Conservation (phyloP, 306 rosid species). For the Nissolia schottii region DNA sequence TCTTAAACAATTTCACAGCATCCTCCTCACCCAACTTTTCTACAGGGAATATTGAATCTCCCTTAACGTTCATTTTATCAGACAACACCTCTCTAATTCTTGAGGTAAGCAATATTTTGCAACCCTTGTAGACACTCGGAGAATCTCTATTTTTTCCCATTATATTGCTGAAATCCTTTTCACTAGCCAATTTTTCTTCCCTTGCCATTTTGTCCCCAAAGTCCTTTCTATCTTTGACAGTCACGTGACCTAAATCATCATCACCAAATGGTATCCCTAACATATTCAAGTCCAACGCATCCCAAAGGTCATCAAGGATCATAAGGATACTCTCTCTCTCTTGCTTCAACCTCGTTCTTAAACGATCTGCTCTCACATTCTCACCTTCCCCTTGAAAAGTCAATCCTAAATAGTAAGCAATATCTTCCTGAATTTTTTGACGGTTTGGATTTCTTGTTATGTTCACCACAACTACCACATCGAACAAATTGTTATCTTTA, state of each 20-base stretch:
- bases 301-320: conserved; percentile 12
- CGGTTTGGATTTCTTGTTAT: not conserved
- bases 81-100: not conserved
- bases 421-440: not conserved
- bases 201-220: too few species aligned
- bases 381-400: not conserved
- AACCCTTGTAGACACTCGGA: not conserved
- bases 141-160: not conserved
- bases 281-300: not conserved
- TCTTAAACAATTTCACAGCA: not conserved
- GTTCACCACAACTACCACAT: not conserved
- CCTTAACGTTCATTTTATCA: not conserved
- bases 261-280: not conserved
- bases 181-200: not conserved
- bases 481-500: not conserved
- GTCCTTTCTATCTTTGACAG: not conserved
- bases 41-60: not conserved
- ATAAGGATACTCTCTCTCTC: not conserved
- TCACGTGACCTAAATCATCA: not conserved
- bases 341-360: not conserved
- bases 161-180: not conserved
- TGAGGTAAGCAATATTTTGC: conserved; percentile 6
- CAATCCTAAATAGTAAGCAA: not conserved
- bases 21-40: not conserved
- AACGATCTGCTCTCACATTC: not conserved